Conservation (phyloP, 805 yeast species). For the Barnettozyma vustinii region DNA sequence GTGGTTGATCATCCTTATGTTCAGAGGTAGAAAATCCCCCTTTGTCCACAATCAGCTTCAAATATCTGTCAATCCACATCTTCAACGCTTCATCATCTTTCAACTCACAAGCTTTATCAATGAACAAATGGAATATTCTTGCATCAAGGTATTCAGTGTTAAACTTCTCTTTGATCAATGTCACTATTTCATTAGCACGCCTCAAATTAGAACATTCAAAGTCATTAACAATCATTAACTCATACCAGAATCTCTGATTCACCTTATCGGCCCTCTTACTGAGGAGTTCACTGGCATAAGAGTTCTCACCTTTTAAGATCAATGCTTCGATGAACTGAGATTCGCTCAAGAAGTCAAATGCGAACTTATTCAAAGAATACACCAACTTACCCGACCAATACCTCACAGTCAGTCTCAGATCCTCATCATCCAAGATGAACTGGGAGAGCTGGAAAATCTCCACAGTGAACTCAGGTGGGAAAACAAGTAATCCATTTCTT, state of each 20-base stretch:
- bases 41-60: slow-evolving; percentile 22
- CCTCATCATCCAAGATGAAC: slow-evolving; percentile 29
- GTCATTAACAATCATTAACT: slow-evolving; percentile 39
- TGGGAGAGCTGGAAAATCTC: slow-evolving; percentile 39
- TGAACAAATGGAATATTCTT: slow-evolving; percentile 30
- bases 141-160: slow-evolving; percentile 32
- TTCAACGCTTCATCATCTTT: slow-evolving; percentile 26
- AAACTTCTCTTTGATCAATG: slow-evolving; percentile 24
- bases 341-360: slow-evolving; percentile 48
- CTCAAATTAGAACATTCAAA: slow-evolving; percentile 29
- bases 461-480: slow-evolving; percentile 29
- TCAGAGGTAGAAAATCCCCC: slow-evolving; percentile 17
- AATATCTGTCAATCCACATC: slow-evolving; percentile 28
- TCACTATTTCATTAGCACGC: slow-evolving; percentile 32
- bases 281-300: slow-evolving; percentile 35
- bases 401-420: slow-evolving; percentile 30
- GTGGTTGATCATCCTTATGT: slow-evolving; percentile 9
- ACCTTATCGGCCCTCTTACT: slow-evolving; percentile 29
- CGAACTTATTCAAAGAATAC: slow-evolving; percentile 35
- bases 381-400: slow-evolving; percentile 37
- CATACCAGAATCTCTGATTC: slow-evolving; percentile 49
- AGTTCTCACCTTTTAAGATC: slow-evolving; percentile 27
- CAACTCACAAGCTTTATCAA: slow-evolving; percentile 28
- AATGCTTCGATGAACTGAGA: slow-evolving; percentile 43
- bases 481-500: slow-evolving; percentile 4